Evolutionary conservation across 345 rosid species (phyloP), one percentile per base, ranked within the genome.

Genomic region (Ceriops decandra): DNA sequence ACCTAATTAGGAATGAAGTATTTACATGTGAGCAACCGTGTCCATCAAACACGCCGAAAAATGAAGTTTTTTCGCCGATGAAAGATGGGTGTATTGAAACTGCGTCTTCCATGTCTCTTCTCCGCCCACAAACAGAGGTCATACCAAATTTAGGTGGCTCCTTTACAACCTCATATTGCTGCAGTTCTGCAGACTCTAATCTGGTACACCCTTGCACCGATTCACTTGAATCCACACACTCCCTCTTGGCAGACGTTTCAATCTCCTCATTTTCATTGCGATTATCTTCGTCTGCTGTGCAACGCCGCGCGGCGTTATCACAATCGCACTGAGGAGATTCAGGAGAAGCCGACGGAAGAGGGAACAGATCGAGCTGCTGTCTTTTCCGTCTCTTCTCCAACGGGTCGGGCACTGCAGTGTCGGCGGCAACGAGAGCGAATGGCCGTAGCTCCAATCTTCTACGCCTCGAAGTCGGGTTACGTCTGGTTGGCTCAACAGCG

Each of bases 1-100:
- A 42, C 49, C 2, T 15, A 42, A 13, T 42, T 42, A 42, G 49
- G 19, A 42, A 42, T 13, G 19, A 42, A 56, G 10, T 22, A 28
- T 36, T 42, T 83, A 93, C 99, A 74, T 95, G 99, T 72, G 99
- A 95, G 87, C 99, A 95, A 56, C 99, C 99, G 74, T 95, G 99
- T 38, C 99, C 99, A 60, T 95, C 99, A 35, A 85, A 95, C 1
- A 95, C 92, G 26, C 93, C 98, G 66, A 79, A 95, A 63, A 90
- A 86, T 0, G 73, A 76, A 1, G 76, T 27, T 64, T 68, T 63
- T 17, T 16, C 51, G 8, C 52, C 6, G 19, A 67, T 11, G 15
- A 91, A 76, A 2, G 77, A 76, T 4, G 88, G 77, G 27, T 79
- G 87, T 10, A 87, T 66, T 0, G 97, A 85, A 1, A 95, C 93